Evolutionary conservation across 352 stramenopile genomes (phyloP), one percentile per base, ranked within the genome.

Genomic region (Phytophthora pini): DNA sequence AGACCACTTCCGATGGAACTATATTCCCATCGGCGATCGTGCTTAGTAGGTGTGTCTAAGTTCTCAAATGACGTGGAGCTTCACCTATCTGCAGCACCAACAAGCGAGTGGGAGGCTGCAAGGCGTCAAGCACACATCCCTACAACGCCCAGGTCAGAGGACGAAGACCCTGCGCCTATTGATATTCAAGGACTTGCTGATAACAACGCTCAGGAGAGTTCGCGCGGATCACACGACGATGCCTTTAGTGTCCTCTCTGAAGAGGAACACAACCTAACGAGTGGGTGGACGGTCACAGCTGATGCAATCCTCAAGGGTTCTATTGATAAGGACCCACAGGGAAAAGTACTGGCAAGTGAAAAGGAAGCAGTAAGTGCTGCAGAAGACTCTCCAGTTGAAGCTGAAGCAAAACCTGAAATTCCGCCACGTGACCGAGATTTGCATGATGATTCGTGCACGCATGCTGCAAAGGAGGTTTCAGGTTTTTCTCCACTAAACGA

Each of bases 21-120:
- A 40, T 77, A 74, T 44, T 63, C 71, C 39, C 32, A 83, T 22
- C 52, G 65, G 10, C 51, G 53, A 34, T 80, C 82, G 15, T 89
- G 79, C 43, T 67, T 92, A 10, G 80, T 85, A 22, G 85, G 85
- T 0, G 59, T 88, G 3, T 76, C 78, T 2, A 87, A 74, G 22
- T 90, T 91, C 36, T 71, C 73, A 5, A 58, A 40, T 29, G 71
- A 89, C 22, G 51, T 92, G 12, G 78, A 89, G 32, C 41, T 92
- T 54, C 64, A 47, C 17, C 29, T 89, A n/a, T 60, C 72, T 11
- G 22, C 74, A 24, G 52, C 60, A 4, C 60, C 69, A 17, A 80
- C 75, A 32, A 70, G 27, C 11, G 65, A 75, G 27, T 88, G 79
- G 79, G 67, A 84, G 62, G 55, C 40, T 24, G 79, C 79, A 26